Conservation (phyloP, 148 eudicot species). For the Vaccinium darrowii region DNA sequence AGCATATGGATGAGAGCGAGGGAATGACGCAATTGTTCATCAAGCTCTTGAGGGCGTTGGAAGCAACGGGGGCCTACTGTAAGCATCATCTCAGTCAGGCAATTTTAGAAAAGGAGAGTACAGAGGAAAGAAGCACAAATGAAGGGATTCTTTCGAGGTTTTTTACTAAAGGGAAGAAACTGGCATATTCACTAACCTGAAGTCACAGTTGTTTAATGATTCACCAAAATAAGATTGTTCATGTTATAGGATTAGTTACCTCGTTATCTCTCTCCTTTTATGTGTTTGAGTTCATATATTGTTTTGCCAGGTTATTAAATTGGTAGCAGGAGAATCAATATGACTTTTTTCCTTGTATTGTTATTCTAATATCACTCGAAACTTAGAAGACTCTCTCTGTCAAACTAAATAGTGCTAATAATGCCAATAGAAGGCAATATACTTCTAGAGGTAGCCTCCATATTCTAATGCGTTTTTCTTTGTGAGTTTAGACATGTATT, state of each 20-base stretch:
- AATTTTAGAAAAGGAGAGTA: not conserved
- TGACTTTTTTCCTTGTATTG: not conserved
- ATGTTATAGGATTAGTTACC: not conserved
- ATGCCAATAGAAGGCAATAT: not conserved
- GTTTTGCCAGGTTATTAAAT: not conserved
- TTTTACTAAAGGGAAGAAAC: not conserved
- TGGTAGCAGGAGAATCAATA: not conserved
- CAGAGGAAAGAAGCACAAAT: not conserved
- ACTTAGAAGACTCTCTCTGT: not conserved
- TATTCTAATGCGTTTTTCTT: not conserved
- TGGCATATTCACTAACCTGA: not conserved
- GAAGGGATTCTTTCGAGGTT: not conserved
- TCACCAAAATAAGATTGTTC: not conserved
- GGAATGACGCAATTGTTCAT: not conserved
- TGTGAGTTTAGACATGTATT: not conserved
- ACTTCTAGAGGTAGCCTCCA: not conserved
- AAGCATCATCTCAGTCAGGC: not conserved
- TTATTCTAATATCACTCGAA: not conserved
- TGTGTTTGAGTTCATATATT: not conserved
- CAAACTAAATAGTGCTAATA: not conserved
- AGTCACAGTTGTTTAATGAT: not conserved
- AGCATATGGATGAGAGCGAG: not conserved
- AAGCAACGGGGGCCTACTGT: constrained; percentile 3
- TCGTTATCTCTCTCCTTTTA: not conserved
- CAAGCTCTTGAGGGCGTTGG: constrained; percentile 9